Conservation (phyloP, 2,329 filamentous ascomycete genomes). For the Aureobasidium melanogenum region DNA sequence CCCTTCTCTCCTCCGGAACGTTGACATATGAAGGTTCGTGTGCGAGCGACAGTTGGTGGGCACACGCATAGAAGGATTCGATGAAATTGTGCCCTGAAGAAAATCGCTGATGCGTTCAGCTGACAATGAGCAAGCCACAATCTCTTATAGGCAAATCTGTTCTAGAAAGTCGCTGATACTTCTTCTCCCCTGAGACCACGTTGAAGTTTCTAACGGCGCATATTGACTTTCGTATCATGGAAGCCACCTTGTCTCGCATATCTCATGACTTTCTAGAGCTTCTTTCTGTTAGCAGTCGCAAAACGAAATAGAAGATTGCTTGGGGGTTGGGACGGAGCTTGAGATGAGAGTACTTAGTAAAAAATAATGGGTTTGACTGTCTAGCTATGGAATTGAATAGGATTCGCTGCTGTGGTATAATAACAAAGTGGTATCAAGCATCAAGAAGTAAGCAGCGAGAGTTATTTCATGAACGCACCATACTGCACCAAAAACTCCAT, state of each 20-base stretch:
- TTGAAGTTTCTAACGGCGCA: not conserved
- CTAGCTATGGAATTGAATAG: not conserved
- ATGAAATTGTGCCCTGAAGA: not conserved
- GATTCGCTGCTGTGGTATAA: not conserved
- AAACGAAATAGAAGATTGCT: not conserved
- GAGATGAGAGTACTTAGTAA: no score
- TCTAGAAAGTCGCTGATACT: not conserved
- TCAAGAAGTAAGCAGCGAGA: not conserved
- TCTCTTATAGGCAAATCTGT: not conserved
- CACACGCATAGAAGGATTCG: not conserved
- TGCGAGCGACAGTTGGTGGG: no score
- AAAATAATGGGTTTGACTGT: not conserved
- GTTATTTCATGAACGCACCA: not conserved
- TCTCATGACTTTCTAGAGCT: not conserved
- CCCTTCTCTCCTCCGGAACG: not conserved
- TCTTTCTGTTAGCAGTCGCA: not conserved
- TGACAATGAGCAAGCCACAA: not conserved
- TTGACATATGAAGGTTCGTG: no score
- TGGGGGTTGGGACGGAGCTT: not conserved
- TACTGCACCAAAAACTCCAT: not conserved
- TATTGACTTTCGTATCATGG: not conserved
- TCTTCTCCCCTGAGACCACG: not conserved
- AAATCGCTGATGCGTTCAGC: not conserved
- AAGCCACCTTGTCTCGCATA: not conserved
- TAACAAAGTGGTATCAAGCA: slow-evolving; percentile 1